Percentiles rank a stretch among this genome's conserved stretches.
Conservation (phyloP, 306 rosid species). For the Malus orientalis region DNA sequence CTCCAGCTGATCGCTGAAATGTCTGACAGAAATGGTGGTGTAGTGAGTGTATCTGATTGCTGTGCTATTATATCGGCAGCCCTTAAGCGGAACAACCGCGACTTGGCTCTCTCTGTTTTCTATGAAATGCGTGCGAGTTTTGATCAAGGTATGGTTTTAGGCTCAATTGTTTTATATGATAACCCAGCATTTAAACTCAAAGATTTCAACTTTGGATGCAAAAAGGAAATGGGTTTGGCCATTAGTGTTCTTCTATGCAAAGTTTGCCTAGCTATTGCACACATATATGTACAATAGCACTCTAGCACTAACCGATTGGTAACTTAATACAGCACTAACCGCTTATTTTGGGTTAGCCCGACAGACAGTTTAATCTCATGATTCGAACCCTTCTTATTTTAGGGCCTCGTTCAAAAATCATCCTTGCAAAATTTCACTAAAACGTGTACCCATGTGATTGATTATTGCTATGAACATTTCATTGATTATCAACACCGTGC, state of each 20-base stretch:
- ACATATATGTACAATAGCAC: no score
- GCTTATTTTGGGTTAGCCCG: no score
- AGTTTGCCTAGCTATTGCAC: background rate
- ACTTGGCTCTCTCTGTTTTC: constrained; percentile 70
- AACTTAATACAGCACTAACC: no score
- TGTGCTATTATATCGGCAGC: constrained; percentile 56
- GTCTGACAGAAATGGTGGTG: constrained; percentile 28
- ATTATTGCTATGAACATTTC: no score
- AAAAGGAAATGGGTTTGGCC: background rate
- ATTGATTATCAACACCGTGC: no score
- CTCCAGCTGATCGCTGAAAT: constrained; percentile 40
- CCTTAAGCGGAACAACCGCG: constrained; percentile 53
- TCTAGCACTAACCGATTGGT: no score
- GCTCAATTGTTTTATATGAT: background rate
- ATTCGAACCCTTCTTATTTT: no score
- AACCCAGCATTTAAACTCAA: background rate
- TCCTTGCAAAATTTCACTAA: no score
- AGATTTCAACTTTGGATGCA: background rate
- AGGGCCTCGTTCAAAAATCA: no score
- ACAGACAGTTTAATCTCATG: no score
- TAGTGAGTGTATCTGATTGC: constrained; percentile 47
- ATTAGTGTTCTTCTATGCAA: background rate
- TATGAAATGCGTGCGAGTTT: constrained; percentile 75
- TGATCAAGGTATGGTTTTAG: constrained; percentile 37
- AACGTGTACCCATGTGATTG: no score